Conservation (phyloP, 2,329 filamentous ascomycete species). For the Fusarium buxicola region DNA sequence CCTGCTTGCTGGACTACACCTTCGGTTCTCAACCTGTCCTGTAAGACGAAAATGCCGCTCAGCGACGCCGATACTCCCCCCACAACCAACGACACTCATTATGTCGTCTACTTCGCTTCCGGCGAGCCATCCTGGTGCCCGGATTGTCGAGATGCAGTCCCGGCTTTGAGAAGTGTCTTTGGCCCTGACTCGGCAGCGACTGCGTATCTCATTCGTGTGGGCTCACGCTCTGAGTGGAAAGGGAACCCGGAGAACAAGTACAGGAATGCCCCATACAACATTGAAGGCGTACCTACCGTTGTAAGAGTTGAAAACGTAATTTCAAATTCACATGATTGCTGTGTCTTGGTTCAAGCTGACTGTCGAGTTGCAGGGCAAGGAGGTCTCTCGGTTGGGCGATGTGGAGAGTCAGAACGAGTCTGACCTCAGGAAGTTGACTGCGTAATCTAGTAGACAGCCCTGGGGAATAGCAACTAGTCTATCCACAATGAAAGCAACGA, state of each 20-base stretch:
- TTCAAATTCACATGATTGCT: background rate
- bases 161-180: constrained; percentile 43
- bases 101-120: constrained; percentile 48
- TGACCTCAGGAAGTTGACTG: constrained; percentile 38
- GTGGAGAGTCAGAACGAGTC: constrained; percentile 46
- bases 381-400: constrained; percentile 44
- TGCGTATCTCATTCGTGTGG: constrained; percentile 45
- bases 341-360: background rate
- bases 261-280: constrained; percentile 40
- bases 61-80: constrained; percentile 43
- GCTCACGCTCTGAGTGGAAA: constrained; percentile 41
- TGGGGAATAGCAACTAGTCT: too few species aligned
- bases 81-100: constrained; percentile 41
- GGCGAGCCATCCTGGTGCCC: constrained; percentile 48
- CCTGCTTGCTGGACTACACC: background rate
- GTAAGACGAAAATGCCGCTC: constrained; percentile 42
- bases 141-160: constrained; percentile 44
- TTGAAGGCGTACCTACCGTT: constrained; percentile 45
- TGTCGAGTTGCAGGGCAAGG: constrained; percentile 27
- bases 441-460: background rate
- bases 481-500: too few species aligned
- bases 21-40: background rate
- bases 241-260: constrained; percentile 44
- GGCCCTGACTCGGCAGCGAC: constrained; percentile 39
- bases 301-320: constrained; percentile 45